Percentiles rank a stretch among this genome's conserved stretches.
These are phyloP conservation scores for Scheffersomyces insectosa DNA, from an alignment of 1,139 yeast species.

Conservation along the genomic window DNA sequence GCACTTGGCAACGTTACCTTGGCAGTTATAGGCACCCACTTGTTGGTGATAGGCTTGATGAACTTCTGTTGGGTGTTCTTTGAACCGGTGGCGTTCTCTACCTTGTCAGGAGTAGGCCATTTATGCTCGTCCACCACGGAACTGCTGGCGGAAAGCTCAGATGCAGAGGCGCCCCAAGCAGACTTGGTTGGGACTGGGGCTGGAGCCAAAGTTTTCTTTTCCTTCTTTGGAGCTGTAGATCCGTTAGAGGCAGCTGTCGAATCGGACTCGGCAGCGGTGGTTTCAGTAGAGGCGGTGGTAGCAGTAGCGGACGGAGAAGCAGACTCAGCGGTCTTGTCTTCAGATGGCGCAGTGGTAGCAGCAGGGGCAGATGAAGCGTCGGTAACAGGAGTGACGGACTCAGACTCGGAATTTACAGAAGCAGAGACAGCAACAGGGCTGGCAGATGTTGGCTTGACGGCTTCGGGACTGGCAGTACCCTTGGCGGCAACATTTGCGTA, in stretches of 20 bases:
- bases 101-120: slow-evolving; percentile 59
- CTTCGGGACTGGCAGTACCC: slow-evolving; percentile 14
- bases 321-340: slow-evolving; percentile 7
- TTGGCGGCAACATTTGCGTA: slow-evolving; percentile 48
- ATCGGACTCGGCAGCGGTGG: slow-evolving; percentile 8
- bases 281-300: slow-evolving; percentile 6
- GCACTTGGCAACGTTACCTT: slow-evolving; percentile 56
- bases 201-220: slow-evolving; percentile 57
- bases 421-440: slow-evolving; percentile 6
- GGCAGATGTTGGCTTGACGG: slow-evolving; percentile 10
- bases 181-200: slow-evolving; percentile 75
- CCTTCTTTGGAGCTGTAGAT: slow-evolving; percentile 18
- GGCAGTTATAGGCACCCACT: slow-evolving; percentile 89
- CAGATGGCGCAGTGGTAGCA: slow-evolving; percentile 8
- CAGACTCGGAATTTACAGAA: neutral
- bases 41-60: slow-evolving; percentile 64
- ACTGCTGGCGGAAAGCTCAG: slow-evolving; percentile 25
- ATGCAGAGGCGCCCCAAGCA: slow-evolving; percentile 60
- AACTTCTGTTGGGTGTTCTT: slow-evolving; percentile 46
- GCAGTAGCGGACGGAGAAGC: slow-evolving; percentile 5
- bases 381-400: slow-evolving; percentile 4
- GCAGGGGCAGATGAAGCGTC: slow-evolving; percentile 13
- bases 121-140: slow-evolving; percentile 44
- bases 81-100: slow-evolving; percentile 24
- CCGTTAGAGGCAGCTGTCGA: slow-evolving; percentile 1